These are phyloP conservation scores for Kazachstania sp. DNA, from an alignment of 1,139 yeast species.

Conservation along the genomic window DNA sequence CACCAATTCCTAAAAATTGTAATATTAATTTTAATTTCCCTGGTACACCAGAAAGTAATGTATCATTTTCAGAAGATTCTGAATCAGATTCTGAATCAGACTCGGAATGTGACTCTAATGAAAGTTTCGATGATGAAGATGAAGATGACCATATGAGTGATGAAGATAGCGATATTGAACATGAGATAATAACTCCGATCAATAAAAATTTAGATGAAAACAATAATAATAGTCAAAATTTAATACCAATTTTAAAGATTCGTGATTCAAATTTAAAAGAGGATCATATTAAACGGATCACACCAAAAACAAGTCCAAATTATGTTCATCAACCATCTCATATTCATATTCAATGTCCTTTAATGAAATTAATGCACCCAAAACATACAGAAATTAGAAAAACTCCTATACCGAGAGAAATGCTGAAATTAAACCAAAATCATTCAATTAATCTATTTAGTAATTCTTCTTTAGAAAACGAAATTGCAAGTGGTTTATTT, in stretches of 20 bases:
- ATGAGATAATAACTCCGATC: background rate
- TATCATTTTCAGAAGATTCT: constrained; percentile 1
- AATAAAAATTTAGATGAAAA: background rate
- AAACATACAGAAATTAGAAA: constrained; percentile 11
- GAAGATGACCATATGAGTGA: background rate
- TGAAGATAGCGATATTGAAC: background rate
- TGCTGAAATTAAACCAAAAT: background rate
- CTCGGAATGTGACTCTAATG: constrained; percentile 2
- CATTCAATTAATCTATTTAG: background rate
- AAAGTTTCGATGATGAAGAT: constrained; percentile 1
- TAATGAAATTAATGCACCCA: constrained; percentile 4
- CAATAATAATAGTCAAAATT: background rate
- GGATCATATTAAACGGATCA: background rate
- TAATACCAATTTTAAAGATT: background rate
- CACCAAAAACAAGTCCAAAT: background rate
- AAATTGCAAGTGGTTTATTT: background rate
- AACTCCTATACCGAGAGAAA: constrained; percentile 12
- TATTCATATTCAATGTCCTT: constrained; percentile 2
- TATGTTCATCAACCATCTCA: background rate
- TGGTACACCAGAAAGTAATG: constrained; percentile 3
- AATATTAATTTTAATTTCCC: background rate
- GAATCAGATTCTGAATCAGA: background rate
- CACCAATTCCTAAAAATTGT: constrained; percentile 7
- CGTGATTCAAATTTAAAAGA: background rate
- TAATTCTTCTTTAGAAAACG: background rate